Percentiles rank a stretch among this genome's conserved stretches.
Conservation (phyloP, 2,329 filamentous ascomycete species). For the Phialocephala subalpina region DNA sequence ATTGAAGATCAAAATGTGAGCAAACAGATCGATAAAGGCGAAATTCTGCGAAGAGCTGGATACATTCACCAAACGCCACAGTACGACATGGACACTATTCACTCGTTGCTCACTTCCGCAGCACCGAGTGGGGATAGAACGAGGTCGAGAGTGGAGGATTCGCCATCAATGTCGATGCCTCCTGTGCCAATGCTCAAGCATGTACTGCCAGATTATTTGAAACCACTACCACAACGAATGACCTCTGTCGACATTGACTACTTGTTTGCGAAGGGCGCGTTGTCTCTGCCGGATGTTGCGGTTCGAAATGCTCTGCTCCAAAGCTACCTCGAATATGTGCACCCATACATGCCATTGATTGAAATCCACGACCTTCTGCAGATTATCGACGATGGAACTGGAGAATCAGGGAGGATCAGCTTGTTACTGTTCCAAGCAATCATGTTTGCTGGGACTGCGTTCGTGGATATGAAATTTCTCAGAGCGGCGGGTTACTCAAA, state of each 20-base stretch:
- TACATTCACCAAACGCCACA: slow-evolving; percentile 19
- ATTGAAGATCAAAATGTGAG: slow-evolving; percentile 38
- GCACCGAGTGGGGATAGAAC: slow-evolving; percentile 40
- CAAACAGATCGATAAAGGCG: slow-evolving; percentile 32
- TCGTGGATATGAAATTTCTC: slow-evolving; percentile 82
- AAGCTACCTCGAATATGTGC: slow-evolving; percentile 87
- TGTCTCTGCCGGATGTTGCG: slow-evolving; percentile 74
- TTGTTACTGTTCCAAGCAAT: slow-evolving; percentile 91
- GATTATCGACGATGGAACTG: slow-evolving; percentile 71
- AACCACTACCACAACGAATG: slow-evolving; percentile 79
- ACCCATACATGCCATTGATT: slow-evolving; percentile 92
- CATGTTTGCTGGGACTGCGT: slow-evolving; percentile 92
- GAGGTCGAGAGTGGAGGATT: slow-evolving; percentile 32
- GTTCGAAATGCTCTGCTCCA: slow-evolving; percentile 84
- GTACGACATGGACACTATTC: slow-evolving; percentile 31
- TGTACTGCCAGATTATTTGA: slow-evolving; percentile 72
- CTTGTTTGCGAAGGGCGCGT: slow-evolving; percentile 82
- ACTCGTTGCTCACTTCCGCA: slow-evolving; percentile 36
- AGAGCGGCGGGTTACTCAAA: slow-evolving; percentile 79
- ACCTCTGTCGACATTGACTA: slow-evolving; percentile 84
- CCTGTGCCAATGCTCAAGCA: slow-evolving; percentile 36
- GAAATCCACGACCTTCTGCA: slow-evolving; percentile 69
- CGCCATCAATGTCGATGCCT: slow-evolving; percentile 17
- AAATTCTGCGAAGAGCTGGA: slow-evolving; percentile 31
- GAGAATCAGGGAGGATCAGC: slow-evolving; percentile 76